A percentile compares a stretch with the other conserved stretches of the same genome.
phyloP scores from a whole-genome alignment of 1,139 yeast species.

The Lodderomyces jiufengensis region DNA sequence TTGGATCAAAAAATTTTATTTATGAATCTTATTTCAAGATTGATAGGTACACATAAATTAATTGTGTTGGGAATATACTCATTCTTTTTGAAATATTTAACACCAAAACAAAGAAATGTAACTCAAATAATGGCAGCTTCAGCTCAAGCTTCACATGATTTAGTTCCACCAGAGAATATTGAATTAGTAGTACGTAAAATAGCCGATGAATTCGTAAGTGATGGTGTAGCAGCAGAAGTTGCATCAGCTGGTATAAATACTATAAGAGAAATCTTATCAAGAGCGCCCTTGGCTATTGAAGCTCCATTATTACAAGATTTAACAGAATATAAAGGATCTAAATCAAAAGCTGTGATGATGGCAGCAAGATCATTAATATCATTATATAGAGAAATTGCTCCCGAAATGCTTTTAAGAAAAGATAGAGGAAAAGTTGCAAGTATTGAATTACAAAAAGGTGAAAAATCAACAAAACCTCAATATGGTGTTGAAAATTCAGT shows the following conservation, averaged over 20 bases:
- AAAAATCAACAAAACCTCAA: conserved; percentile 38
- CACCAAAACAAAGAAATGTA: conserved; percentile 91
- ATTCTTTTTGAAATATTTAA: conserved; percentile 79
- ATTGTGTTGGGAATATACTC: conserved; percentile 88
- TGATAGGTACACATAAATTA: conserved; percentile 92
- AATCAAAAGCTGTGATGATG: conserved; percentile 87
- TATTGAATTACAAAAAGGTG: conserved; percentile 66
- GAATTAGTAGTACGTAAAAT: conserved; percentile 78
- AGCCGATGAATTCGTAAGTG: conserved; percentile 96
- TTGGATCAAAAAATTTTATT: conserved; percentile 86
- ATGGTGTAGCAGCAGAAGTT: conserved; percentile 96
- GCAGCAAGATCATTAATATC: conserved; percentile 91
- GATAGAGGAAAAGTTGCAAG: conserved; percentile 93
- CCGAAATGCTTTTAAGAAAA: conserved; percentile 84
- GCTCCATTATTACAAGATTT: conserved; percentile 82
- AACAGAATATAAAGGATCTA: conserved; percentile 86
- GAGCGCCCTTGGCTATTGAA: conserved; percentile 94
- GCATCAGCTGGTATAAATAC: conserved; percentile 98
- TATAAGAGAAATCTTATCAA: conserved; percentile 83
- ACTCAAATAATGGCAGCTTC: conserved; percentile 95
- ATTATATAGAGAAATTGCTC: conserved; percentile 89
- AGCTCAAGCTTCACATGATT: conserved; percentile 94
- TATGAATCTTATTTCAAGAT: conserved; percentile 80
- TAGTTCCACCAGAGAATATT: conserved; percentile 92
- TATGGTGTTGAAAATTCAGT: conserved; percentile 70